A percentile compares a stretch with the other conserved stretches of the same genome.
phyloP scores from a whole-genome alignment of 1,139 yeast genomes.

The Zygotorulaspora mrakii region DNA sequence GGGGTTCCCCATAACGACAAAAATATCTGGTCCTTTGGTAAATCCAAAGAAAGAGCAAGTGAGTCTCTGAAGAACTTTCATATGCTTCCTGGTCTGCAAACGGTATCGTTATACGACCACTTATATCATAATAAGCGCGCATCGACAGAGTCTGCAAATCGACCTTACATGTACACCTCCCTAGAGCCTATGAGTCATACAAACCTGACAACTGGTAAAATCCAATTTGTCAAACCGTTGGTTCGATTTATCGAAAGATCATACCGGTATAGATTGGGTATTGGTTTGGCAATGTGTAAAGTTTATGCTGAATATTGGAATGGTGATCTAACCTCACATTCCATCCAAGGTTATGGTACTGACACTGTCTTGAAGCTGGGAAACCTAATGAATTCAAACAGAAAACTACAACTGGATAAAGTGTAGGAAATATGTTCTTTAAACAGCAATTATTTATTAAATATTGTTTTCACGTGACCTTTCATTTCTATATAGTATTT shows the following conservation, averaged over 20 bases:
- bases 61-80: conserved; percentile 61
- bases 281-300: conserved; percentile 87
- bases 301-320: conserved; percentile 97
- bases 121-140: conserved; percentile 16
- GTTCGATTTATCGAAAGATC: conserved; percentile 63
- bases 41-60: conserved; percentile 55
- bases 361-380: conserved; percentile 79
- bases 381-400: conserved; percentile 67
- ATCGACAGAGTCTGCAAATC: conserved; percentile 11
- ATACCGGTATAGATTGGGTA: conserved; percentile 68
- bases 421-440: conserved; percentile 49
- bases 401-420: conserved; percentile 65
- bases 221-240: conserved; percentile 42
- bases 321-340: conserved; percentile 76
- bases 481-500: conserved; percentile 2
- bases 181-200: conserved; percentile 40
- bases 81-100: conserved; percentile 54
- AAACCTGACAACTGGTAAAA: conserved; percentile 24
- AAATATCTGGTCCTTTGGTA: conserved; percentile 82
- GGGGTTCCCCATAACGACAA: conserved; percentile 45
- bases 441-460: too few species aligned
- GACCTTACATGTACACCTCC: conserved; percentile 37
- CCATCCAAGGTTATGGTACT: conserved; percentile 86
- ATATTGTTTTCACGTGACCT: conserved; percentile 15
- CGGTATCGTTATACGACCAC: conserved; percentile 34